Evolutionary conservation across 768 basidiomycete genomes (phyloP), one percentile per base, ranked within the genome.

Genomic region (Pholiota microspora): DNA sequence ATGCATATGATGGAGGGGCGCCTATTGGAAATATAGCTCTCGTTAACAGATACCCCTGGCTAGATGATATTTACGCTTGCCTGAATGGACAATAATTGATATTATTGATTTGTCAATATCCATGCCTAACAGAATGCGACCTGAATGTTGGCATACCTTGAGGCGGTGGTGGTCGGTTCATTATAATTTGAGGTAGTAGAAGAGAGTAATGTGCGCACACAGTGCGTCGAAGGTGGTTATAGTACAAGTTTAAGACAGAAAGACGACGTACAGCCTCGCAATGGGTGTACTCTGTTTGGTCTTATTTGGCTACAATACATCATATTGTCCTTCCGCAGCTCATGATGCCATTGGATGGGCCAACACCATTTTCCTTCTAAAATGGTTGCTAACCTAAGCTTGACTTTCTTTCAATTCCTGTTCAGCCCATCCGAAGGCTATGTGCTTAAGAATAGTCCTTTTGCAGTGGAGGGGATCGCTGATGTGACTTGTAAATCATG

Each of bases 1-100:
- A 82, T n/a, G 77, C 76, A 70, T 85, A 88, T 1, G 81, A 71
- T 3, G 84, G 83, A 18, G 82, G 75, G 53, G 79, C 60, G 52
- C 76, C 72, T 85, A 64, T 40, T 18, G 21, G 28, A 40, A 53
- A 6, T n/a, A 12, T 3, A 12, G 9, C 12, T 42, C 21, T 5
- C 21, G 9, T 42, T 42, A 42, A 21, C 40, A 42, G 0, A 6
- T 9, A 42, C 18, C 40, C 12, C 16, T 12, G 21, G 38, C 9
- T 29, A 9, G 13, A 18, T 4, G 25, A 6, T 32, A 44, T 29
- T 18, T 10, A n/a, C 4, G 34, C 25, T 23, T 23, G 35, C 31
- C 36, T 35, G 24, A 28, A 13, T 32, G 3, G 9, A 36, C 32
- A 18, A 32, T 48, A 34, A 45, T 24, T n/a, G 34, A 40, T 42